These are phyloP conservation scores for Pseudogymnoascus sp. DNA, from an alignment of 2,329 filamentous ascomycete species.

Conservation along the genomic window DNA sequence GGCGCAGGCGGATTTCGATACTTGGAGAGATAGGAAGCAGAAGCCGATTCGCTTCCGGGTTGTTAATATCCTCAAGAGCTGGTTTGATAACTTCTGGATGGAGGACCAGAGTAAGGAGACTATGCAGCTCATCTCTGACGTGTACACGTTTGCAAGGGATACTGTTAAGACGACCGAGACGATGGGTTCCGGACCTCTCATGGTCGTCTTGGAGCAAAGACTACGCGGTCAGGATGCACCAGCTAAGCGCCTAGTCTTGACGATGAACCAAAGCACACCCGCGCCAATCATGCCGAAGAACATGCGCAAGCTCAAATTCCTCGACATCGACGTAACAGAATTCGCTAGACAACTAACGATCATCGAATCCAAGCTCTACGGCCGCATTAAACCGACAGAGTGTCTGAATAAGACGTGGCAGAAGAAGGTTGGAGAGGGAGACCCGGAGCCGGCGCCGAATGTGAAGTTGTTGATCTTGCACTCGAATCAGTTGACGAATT, in stretches of 20 bases:
- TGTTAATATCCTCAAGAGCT: constrained; percentile 94
- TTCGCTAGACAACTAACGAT: constrained; percentile 97
- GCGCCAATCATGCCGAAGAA: constrained; percentile 93
- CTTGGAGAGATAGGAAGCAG: constrained; percentile 90
- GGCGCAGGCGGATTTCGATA: constrained; percentile 64
- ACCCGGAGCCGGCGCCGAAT: constrained; percentile 80
- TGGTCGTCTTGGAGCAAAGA: constrained; percentile 81
- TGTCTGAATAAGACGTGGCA: constrained; percentile 99
- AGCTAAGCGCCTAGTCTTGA: constrained; percentile 78
- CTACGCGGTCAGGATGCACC: constrained; percentile 80
- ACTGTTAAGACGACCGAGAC: constrained; percentile 90
- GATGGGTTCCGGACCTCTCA: constrained; percentile 73
- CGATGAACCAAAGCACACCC: constrained; percentile 72
- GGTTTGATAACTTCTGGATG: constrained; percentile 99
- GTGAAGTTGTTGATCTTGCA: constrained; percentile 95
- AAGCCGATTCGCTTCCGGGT: constrained; percentile 93
- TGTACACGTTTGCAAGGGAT: constrained; percentile 84
- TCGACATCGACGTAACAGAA: constrained; percentile 91
- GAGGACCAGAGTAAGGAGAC: constrained; percentile 80
- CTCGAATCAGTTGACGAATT: constrained; percentile 98
- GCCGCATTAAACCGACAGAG: constrained; percentile 91
- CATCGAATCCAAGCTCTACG: constrained; percentile 89
- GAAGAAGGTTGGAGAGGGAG: constrained; percentile 77
- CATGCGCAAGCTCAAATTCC: constrained; percentile 98
- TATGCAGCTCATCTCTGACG: constrained; percentile 74